Evolutionary conservation across 2,329 filamentous ascomycete species (phyloP).

Genomic region (Xylaria sp.): DNA sequence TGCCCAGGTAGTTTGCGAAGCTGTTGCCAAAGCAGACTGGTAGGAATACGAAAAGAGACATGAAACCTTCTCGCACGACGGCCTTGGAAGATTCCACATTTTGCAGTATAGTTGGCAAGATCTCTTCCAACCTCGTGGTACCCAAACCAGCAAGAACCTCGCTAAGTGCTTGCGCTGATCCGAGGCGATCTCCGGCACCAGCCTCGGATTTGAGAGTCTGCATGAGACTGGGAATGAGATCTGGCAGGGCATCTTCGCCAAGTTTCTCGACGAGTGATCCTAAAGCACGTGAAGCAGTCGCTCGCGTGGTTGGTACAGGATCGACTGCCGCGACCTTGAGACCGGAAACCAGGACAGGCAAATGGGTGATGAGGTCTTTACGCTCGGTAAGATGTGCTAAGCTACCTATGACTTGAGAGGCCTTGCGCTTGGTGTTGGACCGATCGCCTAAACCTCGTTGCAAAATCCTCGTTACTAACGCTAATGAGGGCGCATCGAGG

Average conservation of each 20-base stretch:
- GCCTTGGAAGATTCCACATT: slow-evolving; percentile 93
- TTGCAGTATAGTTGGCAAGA: slow-evolving; percentile 92
- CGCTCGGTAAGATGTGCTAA: slow-evolving; percentile 96
- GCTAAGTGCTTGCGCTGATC: slow-evolving; percentile 94
- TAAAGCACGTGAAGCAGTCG: slow-evolving; percentile 93
- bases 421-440: slow-evolving; percentile 95
- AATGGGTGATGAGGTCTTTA: slow-evolving; percentile 89
- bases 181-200: slow-evolving; percentile 93
- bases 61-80: slow-evolving; percentile 95
- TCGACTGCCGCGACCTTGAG: slow-evolving; percentile 91
- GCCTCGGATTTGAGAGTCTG: slow-evolving; percentile 96
- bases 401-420: slow-evolving; percentile 97
- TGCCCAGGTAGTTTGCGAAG: slow-evolving; percentile 94
- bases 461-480: slow-evolving; percentile 92
- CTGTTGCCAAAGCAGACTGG: slow-evolving; percentile 99
- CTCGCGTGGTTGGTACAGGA: slow-evolving; percentile 94
- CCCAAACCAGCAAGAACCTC: slow-evolving; percentile 96
- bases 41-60: slow-evolving; percentile 99
- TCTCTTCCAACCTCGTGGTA: slow-evolving; percentile 92
- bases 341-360: slow-evolving; percentile 91
- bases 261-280: slow-evolving; percentile 98
- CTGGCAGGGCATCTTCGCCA: slow-evolving; percentile 94
- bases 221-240: slow-evolving; percentile 98
- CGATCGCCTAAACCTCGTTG: slow-evolving; percentile 91
- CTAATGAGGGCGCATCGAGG: slow-evolving; percentile 94